phyloP scores from a whole-genome alignment of 805 yeast genomes.

The Monosporozyma unispora region DNA sequence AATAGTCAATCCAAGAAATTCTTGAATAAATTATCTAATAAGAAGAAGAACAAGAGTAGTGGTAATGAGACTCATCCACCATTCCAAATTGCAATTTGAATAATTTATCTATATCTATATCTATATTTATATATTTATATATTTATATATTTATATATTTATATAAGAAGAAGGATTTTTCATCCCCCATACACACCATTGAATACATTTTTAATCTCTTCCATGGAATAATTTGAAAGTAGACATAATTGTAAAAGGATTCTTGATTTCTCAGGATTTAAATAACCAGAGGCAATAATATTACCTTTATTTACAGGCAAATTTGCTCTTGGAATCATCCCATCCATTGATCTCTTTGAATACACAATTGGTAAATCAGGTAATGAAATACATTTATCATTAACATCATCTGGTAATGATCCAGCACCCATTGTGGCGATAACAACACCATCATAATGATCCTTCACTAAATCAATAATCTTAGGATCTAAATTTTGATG shows the following conservation, averaged over 20 bases:
- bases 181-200: constrained; percentile 46
- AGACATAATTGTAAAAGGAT: constrained; percentile 50
- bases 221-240: constrained; percentile 31
- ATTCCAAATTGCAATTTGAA: neutral
- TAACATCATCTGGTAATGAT: constrained; percentile 44
- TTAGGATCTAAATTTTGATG: constrained; percentile 44
- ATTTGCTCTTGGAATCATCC: constrained; percentile 52
- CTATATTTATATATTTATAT: neutral
- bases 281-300: constrained; percentile 53
- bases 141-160: too few relatives aligned
- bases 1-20: constrained; percentile 6
- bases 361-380: constrained; percentile 45
- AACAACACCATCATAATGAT: constrained; percentile 46
- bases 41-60: neutral
- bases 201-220: constrained; percentile 39
- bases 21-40: neutral
- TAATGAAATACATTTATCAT: constrained; percentile 33
- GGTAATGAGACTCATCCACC: neutral
- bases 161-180: neutral
- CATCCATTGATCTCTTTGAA: constrained; percentile 62
- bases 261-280: constrained; percentile 58
- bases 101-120: neutral
- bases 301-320: constrained; percentile 32
- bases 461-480: constrained; percentile 33
- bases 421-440: constrained; percentile 71